These are phyloP conservation scores for Solanum acaule DNA, from an alignment of 257 asterid genomes.

Conservation along the genomic window DNA sequence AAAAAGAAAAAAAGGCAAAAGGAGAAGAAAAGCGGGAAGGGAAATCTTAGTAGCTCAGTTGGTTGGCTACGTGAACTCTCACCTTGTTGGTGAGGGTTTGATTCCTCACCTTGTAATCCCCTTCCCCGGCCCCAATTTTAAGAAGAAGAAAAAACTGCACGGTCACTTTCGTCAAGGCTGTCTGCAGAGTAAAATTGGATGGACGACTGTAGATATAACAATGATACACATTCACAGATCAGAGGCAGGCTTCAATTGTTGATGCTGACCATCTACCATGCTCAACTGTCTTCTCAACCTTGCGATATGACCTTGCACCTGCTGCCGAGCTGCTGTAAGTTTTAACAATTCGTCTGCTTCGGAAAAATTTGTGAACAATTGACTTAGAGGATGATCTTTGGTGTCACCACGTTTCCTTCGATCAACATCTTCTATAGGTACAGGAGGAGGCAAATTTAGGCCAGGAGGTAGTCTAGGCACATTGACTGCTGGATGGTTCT, in stretches of 20 bases:
- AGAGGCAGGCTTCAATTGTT: neutral
- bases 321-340: constrained; percentile 92
- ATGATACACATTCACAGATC: constrained; percentile 11
- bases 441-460: constrained; percentile 21
- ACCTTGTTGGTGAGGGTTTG: neutral
- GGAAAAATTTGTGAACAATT: constrained; percentile 77
- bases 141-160: neutral
- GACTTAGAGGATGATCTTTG: constrained; percentile 68
- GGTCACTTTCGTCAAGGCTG: neutral
- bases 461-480: constrained; percentile 66
- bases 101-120: neutral
- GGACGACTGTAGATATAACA: constrained; percentile 2
- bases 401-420: constrained; percentile 55
- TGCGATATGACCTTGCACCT: constrained; percentile 41
- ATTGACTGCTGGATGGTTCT: constrained; percentile 64
- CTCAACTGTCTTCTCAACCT: neutral
- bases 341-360: constrained; percentile 91
- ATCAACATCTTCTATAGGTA: constrained; percentile 51
- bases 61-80: neutral
- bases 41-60: neutral
- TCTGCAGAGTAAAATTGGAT: neutral
- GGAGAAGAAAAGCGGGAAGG: neutral
- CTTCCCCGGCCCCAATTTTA: neutral
- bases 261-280: neutral
- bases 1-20: neutral